These are phyloP conservation scores for Colletotrichum sojae DNA, from an alignment of 2,329 filamentous ascomycete genomes.

Conservation along the genomic window DNA sequence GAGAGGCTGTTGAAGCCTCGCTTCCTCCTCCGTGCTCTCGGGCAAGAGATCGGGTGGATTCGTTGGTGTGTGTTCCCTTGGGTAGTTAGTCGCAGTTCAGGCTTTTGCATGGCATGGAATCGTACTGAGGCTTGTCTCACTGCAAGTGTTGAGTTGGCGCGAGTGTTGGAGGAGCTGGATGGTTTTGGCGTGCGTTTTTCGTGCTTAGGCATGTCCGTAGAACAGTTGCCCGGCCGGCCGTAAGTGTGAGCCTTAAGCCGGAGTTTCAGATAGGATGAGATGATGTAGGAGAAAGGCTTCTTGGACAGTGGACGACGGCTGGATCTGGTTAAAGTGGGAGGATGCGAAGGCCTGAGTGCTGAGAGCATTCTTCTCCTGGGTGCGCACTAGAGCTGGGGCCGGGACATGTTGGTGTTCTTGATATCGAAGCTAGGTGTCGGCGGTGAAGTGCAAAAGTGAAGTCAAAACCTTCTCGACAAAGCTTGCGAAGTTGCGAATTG, in stretches of 20 bases:
- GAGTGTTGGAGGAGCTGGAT: slow-evolving; percentile 29
- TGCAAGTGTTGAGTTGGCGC: slow-evolving; percentile 16
- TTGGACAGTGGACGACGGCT: background rate
- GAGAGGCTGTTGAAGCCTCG: background rate
- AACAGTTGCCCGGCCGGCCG: slow-evolving; percentile 12
- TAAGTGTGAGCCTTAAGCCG: slow-evolving; percentile 4
- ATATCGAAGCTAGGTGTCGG: background rate
- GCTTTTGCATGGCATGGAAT: background rate
- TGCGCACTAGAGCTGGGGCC: slow-evolving; percentile 17
- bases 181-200: slow-evolving; percentile 24
- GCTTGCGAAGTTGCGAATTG: slow-evolving; percentile 6
- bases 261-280: background rate
- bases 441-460: background rate
- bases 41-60: background rate
- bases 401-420: slow-evolving; percentile 30
- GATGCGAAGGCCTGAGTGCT: background rate
- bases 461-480: background rate
- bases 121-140: slow-evolving; percentile 32
- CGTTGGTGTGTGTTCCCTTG: slow-evolving; percentile 21
- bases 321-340: background rate
- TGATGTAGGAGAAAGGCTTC: background rate
- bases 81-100: background rate
- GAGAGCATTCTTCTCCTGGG: slow-evolving; percentile 27
- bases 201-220: slow-evolving; percentile 32
- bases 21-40: slow-evolving; percentile 17